Percentiles rank a stretch among this genome's conserved stretches.
Conservation (phyloP, 108 stramenopile genomes). For the Schizochytrium sp. region DNA sequence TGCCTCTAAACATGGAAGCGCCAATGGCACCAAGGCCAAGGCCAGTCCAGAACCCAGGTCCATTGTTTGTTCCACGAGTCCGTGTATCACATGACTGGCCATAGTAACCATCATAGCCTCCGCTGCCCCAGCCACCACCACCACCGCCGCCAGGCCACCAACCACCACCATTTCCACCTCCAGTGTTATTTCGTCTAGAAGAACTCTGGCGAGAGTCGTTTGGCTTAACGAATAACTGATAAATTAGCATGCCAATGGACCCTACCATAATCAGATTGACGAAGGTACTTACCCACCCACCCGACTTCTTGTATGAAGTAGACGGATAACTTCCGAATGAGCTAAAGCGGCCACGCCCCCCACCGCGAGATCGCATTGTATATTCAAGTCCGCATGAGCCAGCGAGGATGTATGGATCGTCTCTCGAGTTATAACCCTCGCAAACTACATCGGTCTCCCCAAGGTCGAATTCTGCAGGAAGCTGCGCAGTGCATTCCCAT, state of each 20-base stretch:
- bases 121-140: constrained; percentile 26
- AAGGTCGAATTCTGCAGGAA: constrained; percentile 4
- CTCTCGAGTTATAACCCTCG: constrained; percentile 39
- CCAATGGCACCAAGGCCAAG: constrained; percentile 12
- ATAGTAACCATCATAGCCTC: background rate
- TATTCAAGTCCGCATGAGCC: constrained; percentile 49
- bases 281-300: background rate
- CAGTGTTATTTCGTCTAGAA: background rate
- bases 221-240: background rate
- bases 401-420: constrained; percentile 44
- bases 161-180: background rate
- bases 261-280: background rate
- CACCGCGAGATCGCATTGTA: background rate
- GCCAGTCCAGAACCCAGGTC: constrained; percentile 10
- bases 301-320: background rate
- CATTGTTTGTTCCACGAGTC: background rate
- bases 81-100: background rate
- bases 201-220: background rate
- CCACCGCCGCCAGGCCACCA: background rate
- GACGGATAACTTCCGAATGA: background rate
- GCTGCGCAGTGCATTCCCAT: constrained; percentile 57
- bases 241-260: background rate
- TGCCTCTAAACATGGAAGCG: background rate
- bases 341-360: background rate
- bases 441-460: constrained; percentile 30